Conservation (phyloP, 805 yeast genomes). For the Grigorovia transvaalensis region DNA sequence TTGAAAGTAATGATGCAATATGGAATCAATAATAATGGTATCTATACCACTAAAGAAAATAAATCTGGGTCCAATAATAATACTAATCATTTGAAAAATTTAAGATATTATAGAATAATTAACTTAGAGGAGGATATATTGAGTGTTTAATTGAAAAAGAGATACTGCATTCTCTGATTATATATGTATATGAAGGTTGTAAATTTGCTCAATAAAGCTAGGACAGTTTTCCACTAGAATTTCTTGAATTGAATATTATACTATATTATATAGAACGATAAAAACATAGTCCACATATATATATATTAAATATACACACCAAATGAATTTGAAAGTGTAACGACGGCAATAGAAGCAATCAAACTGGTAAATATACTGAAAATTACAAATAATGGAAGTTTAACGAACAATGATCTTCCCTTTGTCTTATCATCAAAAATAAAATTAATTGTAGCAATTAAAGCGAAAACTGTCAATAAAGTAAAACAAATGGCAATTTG, state of each 20-base stretch:
- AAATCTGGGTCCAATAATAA: background rate
- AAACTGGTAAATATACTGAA: constrained; percentile 27
- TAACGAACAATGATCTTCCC: constrained; percentile 6
- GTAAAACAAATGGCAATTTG: background rate
- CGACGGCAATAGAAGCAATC: constrained; percentile 32
- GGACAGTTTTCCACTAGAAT: too few species aligned
- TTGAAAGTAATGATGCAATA: constrained; percentile 21
- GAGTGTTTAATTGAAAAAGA: constrained; percentile 12
- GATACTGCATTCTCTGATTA: too few species aligned
- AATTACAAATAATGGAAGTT: constrained; percentile 13
- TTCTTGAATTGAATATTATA: background rate
- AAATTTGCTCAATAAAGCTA: too few species aligned
- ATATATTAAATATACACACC: constrained; percentile 30
- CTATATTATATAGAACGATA: background rate
- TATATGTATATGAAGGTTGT: too few species aligned
- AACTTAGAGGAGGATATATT: constrained; percentile 40
- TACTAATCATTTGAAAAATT: constrained; percentile 1
- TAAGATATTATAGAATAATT: constrained; percentile 27
- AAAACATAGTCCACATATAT: background rate
- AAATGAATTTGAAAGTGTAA: constrained; percentile 34
- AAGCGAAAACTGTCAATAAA: background rate
- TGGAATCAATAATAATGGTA: background rate
- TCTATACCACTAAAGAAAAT: background rate
- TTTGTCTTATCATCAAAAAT: background rate
- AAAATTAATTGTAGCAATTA: background rate